A percentile compares a stretch with the other conserved stretches of the same genome.
Conservation (phyloP, 176 grass and related monocot genomes). For the Panicum miliaceum region DNA sequence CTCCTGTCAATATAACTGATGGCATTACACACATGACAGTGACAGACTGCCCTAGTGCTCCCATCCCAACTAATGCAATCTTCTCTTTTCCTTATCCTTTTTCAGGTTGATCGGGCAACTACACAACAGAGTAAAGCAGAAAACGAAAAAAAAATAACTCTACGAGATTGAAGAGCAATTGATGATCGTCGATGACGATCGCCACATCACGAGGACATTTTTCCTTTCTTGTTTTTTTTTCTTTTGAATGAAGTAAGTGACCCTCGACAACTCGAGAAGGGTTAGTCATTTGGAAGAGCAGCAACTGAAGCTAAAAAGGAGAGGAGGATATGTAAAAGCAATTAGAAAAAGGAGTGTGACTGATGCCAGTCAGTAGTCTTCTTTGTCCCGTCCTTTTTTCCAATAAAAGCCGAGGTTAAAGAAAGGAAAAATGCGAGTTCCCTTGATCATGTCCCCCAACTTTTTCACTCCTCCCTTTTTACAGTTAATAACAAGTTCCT, state of each 20-base stretch:
- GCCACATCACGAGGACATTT: not conserved
- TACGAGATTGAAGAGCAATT: constrained; percentile 27
- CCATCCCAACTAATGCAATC: constrained; percentile 13
- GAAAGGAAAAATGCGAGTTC: constrained; percentile 50
- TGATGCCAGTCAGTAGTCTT: constrained; percentile 33
- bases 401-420: constrained; percentile 43
- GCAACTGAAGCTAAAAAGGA: constrained; percentile 35
- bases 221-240: not conserved
- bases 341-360: constrained; percentile 11
- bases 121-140: not conserved
- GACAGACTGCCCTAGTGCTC: constrained; percentile 30
- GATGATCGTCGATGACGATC: not conserved
- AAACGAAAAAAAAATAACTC: not conserved
- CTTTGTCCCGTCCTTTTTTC: constrained; percentile 25
- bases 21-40: constrained; percentile 24
- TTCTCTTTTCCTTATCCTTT: not conserved
- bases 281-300: constrained; percentile 49
- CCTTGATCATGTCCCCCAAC: constrained; percentile 26
- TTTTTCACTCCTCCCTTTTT: constrained; percentile 3
- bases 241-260: constrained; percentile 18
- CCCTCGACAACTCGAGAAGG: constrained; percentile 28
- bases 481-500: constrained; percentile 3
- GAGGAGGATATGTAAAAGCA: constrained; percentile 22
- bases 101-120: constrained; percentile 45
- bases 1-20: constrained; percentile 8